Base-by-base conservation (phyloP, 768 basidiomycete species). In the Inosperma sp. region DNA sequence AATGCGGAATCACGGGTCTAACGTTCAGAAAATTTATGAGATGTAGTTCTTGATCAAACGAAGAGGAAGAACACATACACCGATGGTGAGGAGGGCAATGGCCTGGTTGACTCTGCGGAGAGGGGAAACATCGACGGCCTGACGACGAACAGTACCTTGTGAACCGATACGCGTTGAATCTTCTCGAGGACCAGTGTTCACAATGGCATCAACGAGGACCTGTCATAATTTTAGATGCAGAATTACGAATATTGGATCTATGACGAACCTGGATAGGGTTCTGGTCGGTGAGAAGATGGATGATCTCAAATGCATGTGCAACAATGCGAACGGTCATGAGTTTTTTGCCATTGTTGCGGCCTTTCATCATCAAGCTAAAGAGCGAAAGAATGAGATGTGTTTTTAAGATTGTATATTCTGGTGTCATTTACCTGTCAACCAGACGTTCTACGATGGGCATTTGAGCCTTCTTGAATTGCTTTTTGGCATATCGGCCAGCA, bases 401-500 rank as follows among this genome's bases (percentile, higher is more conserved):
- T 27, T 23, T 27, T 17, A 35, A 37, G 40, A 49, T 17, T 29
- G 33, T 9, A 25, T 36, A 12, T n/a, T 21, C 22, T 36, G 68
- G 7, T 25, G n/a, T 25, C 41, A 39, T 83, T 62, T 65, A 91
- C 93, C 86, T 86, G 81, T 97, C 94, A 60, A 98, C 96, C 67
- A 99, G 79, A 68, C 96, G 91, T 76, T 99, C 96, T 63, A 98
- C 96, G 69, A 99, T 95, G 67, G 96, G 96, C 96, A 99, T 99
- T 72, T 96, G 92, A 5, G 93, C 93, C 84, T 99, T 99, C 82
- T 94, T 97, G 86, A 98, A 99, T 74, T 97, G 94, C 79, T 97
- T 97, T 81, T 94, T 94, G 66, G 94, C 92, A 71, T 97, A 98
- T 72, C 96, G 92, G 59, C 96, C 96, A 58, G 95, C 94, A 55